Conservation (phyloP, 2,329 filamentous ascomycete genomes). For the Didymella glomerata region DNA sequence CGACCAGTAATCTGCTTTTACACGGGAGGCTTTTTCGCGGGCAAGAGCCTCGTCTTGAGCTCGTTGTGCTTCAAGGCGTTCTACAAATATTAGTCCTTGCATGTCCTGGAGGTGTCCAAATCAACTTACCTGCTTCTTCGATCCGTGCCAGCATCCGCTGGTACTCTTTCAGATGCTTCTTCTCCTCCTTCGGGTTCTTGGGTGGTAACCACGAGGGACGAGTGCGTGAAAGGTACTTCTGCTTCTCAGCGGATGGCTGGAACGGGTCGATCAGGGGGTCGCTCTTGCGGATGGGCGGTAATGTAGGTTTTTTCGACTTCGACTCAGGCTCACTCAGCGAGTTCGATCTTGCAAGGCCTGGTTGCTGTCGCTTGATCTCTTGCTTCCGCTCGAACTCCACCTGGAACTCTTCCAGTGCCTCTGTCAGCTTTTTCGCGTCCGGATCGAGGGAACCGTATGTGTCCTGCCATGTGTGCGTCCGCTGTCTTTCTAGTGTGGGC, state of each 20-base stretch:
- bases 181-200: conserved; percentile 90
- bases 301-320: conserved; percentile 60
- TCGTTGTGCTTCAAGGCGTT: conserved; percentile 45
- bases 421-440: conserved; percentile 78
- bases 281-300: conserved; percentile 73
- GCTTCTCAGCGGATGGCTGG: conserved; percentile 85
- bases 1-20: conserved; percentile 72
- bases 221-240: conserved; percentile 79
- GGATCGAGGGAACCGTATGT: conserved; percentile 73
- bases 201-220: conserved; percentile 85
- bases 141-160: conserved; percentile 79
- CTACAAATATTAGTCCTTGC: conserved; percentile 31
- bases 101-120: not conserved
- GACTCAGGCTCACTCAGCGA: conserved; percentile 42
- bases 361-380: conserved; percentile 63
- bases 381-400: conserved; percentile 64
- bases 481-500: conserved; percentile 53
- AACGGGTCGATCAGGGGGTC: conserved; percentile 87
- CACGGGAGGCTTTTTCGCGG: conserved; percentile 60
- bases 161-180: conserved; percentile 84
- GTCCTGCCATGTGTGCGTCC: conserved; percentile 78
- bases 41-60: conserved; percentile 61
- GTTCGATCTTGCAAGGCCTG: conserved; percentile 45
- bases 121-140: conserved; percentile 61
- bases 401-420: conserved; percentile 81